These are phyloP conservation scores for Halophytophthora batemanensis DNA, from an alignment of 352 stramenopile genomes.

Conservation along the genomic window DNA sequence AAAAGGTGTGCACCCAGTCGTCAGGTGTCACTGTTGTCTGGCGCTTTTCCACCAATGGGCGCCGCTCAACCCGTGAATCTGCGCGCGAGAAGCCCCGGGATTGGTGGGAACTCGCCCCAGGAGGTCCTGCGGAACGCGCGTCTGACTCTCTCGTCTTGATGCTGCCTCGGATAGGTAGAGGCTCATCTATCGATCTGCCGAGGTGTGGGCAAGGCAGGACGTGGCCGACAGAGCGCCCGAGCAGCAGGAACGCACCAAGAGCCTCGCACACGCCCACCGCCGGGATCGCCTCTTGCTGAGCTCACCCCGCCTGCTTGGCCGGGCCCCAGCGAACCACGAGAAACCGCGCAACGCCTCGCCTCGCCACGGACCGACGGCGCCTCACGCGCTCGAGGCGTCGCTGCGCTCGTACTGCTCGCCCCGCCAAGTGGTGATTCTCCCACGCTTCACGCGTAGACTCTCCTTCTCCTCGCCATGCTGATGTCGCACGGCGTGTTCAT, in stretches of 20 bases:
- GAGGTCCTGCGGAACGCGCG: not conserved
- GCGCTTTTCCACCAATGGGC: slow-evolving; percentile 18
- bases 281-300: too few relatives aligned
- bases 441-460: not conserved
- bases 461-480: slow-evolving; percentile 27
- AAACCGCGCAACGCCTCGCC: too few relatives aligned
- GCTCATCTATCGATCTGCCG: slow-evolving; percentile 1
- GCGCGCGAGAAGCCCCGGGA: not conserved
- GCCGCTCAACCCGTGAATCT: not conserved
- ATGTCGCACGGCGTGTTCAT: slow-evolving; percentile 70
- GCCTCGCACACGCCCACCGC: too few relatives aligned
- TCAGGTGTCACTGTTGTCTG: not conserved
- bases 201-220: too few relatives aligned
- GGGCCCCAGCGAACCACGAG: too few relatives aligned
- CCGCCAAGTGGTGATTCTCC: too few relatives aligned
- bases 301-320: too few relatives aligned
- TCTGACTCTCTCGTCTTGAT: slow-evolving; percentile 22
- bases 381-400: too few relatives aligned
- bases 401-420: too few relatives aligned
- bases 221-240: too few relatives aligned
- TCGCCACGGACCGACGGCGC: too few relatives aligned
- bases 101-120: slow-evolving; percentile 4
- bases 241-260: too few relatives aligned
- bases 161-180: slow-evolving; percentile 8
- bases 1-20: not conserved